Base-by-base conservation (phyloP, 495 filamentous ascomycete genomes). In the Aspergillus campestris region DNA sequence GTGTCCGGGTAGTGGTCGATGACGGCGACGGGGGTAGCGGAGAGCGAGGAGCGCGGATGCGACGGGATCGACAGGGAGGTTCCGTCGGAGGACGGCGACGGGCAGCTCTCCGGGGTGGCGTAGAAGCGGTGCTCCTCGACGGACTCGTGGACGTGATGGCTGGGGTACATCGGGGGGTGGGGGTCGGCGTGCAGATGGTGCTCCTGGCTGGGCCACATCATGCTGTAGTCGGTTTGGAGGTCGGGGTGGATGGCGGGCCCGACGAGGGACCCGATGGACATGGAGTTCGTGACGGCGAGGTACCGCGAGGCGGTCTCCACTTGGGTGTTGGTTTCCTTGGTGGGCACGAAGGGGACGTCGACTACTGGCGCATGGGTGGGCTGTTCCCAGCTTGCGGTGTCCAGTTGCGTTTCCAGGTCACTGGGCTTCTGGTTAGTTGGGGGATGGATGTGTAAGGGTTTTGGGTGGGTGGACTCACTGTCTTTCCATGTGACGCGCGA, bases 401-500 rank as follows among this genome's bases (percentile, higher is more conserved):
- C 60, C 27, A 64, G 53, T 50, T 72, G 68, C 24, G 65, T 51
- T 36, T 73, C 70, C 18, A 70, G 55, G 33, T 69, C 63, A 48
- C 69, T 72, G 35, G 13, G 35, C 33, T 31, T 14, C 24, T 44
- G 29, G 37, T 52, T 38, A 56, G 49, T 43, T 30, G 31, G 31
- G 29, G 43, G 39, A 33, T 34, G 33, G 13, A 40, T 50, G 33
- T 30, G 38, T n/a, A 35, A 10, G 12, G 39, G 13, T 34, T 6
- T 31, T 10, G 8, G 2, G 11, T 28, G 5, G 18, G 24, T 36
- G 31, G 13, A 67, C 86, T 72, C 65, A 91, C 87, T 91, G 87
- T 76, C 84, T 79, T 56, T 89, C 84, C 58, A 82, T 74, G 60
- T 95, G 89, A 40, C 89, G 81, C 27, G 75, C 70, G 28, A 94